phyloP scores from a whole-genome alignment of 306 rosid genomes.

The Gynostemma pentaphyllum region DNA sequence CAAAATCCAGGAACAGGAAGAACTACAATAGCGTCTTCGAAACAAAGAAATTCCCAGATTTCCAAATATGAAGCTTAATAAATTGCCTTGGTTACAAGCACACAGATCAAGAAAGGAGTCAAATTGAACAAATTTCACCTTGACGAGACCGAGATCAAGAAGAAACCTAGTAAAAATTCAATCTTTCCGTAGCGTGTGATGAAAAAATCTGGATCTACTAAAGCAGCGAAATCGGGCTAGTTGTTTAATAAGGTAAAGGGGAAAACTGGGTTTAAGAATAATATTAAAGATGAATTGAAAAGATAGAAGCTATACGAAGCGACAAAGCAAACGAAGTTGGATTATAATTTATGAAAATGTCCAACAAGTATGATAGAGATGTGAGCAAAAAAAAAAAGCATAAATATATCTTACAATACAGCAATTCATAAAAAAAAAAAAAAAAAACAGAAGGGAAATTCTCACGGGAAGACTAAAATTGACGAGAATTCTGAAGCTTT shows the following conservation, averaged over 20 bases:
- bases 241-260: slow-evolving; percentile 5
- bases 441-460: background rate
- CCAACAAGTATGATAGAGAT: background rate
- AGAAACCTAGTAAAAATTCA: background rate
- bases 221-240: background rate
- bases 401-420: background rate
- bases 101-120: background rate
- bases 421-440: background rate
- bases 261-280: background rate
- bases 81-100: background rate
- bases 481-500: background rate
- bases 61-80: background rate
- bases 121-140: background rate
- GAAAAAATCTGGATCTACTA: background rate
- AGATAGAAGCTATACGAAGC: background rate
- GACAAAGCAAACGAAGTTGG: background rate
- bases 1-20: too few relatives aligned
- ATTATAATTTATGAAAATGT: background rate
- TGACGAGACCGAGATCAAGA: background rate
- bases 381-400: background rate
- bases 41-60: background rate
- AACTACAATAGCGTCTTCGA: background rate
- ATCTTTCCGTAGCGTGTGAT: background rate
- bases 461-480: background rate
- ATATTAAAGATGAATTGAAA: background rate